A percentile compares a stretch with the other conserved stretches of the same genome.
These are phyloP conservation scores for Chytriomyces confervae DNA, from an alignment of 192 early-diverging fungal species.

Conservation along the genomic window DNA sequence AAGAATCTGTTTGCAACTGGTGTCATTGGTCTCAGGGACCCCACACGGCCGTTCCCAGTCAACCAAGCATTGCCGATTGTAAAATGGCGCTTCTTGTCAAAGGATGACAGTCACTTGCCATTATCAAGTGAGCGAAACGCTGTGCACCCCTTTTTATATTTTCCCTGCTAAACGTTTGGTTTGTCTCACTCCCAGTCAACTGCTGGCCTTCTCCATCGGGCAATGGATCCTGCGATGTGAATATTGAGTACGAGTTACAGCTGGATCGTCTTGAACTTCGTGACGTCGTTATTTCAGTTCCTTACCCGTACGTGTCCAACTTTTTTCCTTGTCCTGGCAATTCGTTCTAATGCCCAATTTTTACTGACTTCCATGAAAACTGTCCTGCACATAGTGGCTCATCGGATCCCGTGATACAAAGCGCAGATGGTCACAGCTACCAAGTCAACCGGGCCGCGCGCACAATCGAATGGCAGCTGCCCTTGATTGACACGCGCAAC, in stretches of 20 bases:
- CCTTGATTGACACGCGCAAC: constrained; percentile 79
- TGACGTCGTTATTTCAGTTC: constrained; percentile 88
- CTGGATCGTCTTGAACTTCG: constrained; percentile 76
- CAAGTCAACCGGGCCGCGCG: constrained; percentile 72
- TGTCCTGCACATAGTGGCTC: constrained; percentile 52
- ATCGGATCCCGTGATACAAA: constrained; percentile 73
- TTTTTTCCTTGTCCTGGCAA: neutral
- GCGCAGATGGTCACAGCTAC: constrained; percentile 80
- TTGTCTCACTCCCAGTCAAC: constrained; percentile 53
- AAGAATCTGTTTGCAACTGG: constrained; percentile 80
- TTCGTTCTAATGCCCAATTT: neutral
- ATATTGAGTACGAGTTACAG: constrained; percentile 95
- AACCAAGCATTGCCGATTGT: constrained; percentile 84
- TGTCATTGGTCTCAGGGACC: constrained; percentile 81
- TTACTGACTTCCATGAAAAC: neutral
- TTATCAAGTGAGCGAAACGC: constrained; percentile 66
- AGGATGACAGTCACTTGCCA: constrained; percentile 84
- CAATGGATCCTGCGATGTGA: constrained; percentile 89
- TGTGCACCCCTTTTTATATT: constrained; percentile 6
- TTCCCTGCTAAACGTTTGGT: neutral
- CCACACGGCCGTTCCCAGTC: constrained; percentile 82
- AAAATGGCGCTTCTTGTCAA: constrained; percentile 85
- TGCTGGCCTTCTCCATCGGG: constrained; percentile 96
- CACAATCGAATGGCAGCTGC: constrained; percentile 85
- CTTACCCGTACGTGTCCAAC: constrained; percentile 71